Evolutionary conservation across 2,329 filamentous ascomycete species (phyloP).

Genomic region (Penicillium olsonii): DNA sequence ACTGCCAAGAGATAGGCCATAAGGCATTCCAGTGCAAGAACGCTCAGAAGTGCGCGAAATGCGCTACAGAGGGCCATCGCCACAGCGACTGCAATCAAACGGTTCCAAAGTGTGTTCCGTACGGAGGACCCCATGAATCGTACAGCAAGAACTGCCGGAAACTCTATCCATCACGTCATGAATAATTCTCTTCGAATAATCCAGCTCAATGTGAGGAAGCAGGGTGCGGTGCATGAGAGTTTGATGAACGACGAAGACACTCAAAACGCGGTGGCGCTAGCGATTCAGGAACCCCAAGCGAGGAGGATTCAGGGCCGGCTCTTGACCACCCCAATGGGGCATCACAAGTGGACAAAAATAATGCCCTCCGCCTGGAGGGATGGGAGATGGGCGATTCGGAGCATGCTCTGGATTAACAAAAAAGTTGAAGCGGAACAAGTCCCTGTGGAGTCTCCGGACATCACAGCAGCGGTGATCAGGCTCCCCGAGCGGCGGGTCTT

Average conservation of each 20-base stretch:
- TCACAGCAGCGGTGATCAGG: slow-evolving; percentile 18
- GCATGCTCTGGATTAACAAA: slow-evolving; percentile 25
- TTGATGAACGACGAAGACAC: slow-evolving; percentile 23
- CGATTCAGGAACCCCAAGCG: slow-evolving; percentile 22
- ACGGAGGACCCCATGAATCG: slow-evolving; percentile 19
- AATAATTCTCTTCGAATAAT: slow-evolving; percentile 21
- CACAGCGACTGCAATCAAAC: slow-evolving; percentile 17
- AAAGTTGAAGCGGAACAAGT: slow-evolving; percentile 22
- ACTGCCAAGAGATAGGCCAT: slow-evolving; percentile 16
- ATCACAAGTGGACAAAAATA: background rate
- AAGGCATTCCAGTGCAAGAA: slow-evolving; percentile 14
- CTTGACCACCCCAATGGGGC: background rate
- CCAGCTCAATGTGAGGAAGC: slow-evolving; percentile 22
- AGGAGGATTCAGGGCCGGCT: slow-evolving; percentile 15
- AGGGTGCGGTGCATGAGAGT: slow-evolving; percentile 19
- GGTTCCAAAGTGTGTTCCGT: slow-evolving; percentile 20
- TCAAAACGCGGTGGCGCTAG: slow-evolving; percentile 9
- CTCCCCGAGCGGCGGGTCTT: slow-evolving; percentile 22
- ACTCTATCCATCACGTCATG: slow-evolving; percentile 21
- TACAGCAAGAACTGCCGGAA: slow-evolving; percentile 22
- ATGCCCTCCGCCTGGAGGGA: background rate
- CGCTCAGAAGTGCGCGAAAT: slow-evolving; percentile 18
- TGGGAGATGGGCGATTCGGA: slow-evolving; percentile 12
- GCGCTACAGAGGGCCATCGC: slow-evolving; percentile 14
- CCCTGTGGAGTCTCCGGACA: slow-evolving; percentile 18